A percentile compares a stretch with the other conserved stretches of the same genome.
These are phyloP conservation scores for Taxawa tesnikishii DNA, from an alignment of 2,329 filamentous ascomycete species.

Conservation along the genomic window DNA sequence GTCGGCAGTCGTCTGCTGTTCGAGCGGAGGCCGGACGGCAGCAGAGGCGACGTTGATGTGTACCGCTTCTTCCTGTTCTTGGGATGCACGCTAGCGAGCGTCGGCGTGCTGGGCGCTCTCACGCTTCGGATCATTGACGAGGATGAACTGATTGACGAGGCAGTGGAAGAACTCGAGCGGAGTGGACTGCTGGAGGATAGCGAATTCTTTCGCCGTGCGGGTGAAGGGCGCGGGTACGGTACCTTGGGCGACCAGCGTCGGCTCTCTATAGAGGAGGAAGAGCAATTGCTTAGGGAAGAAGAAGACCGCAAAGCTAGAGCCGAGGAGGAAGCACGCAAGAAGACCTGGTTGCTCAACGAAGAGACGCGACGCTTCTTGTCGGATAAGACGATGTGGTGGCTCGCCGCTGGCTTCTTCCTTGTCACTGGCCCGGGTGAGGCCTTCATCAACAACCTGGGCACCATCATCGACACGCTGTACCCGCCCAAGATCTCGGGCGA, in stretches of 20 bases:
- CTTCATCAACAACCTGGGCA: slow-evolving; percentile 95
- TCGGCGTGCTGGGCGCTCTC: slow-evolving; percentile 64
- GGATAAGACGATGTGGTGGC: slow-evolving; percentile 91
- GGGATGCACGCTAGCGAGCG: slow-evolving; percentile 52
- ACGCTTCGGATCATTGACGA: slow-evolving; percentile 71
- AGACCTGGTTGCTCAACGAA: slow-evolving; percentile 81
- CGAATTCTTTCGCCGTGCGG: slow-evolving; percentile 52
- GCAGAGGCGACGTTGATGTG: slow-evolving; percentile 52
- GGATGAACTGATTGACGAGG: slow-evolving; percentile 77
- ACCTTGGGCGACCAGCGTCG: slow-evolving; percentile 40
- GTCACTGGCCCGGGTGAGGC: slow-evolving; percentile 93
- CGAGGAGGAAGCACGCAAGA: slow-evolving; percentile 55
- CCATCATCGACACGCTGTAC: slow-evolving; percentile 78
- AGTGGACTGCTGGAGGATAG: slow-evolving; percentile 72
- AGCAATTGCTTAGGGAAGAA: slow-evolving; percentile 31
- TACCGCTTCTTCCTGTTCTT: slow-evolving; percentile 84
- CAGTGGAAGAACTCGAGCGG: slow-evolving; percentile 79
- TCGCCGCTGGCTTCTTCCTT: slow-evolving; percentile 82
- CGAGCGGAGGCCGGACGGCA: slow-evolving; percentile 52
- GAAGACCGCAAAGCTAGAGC: slow-evolving; percentile 32
- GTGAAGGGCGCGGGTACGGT: slow-evolving; percentile 47
- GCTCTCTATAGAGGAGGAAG: slow-evolving; percentile 34
- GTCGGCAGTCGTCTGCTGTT: slow-evolving; percentile 67
- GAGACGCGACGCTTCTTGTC: slow-evolving; percentile 76
- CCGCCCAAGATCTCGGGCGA: slow-evolving; percentile 36